Evolutionary conservation across 805 yeast genomes (phyloP).

Genomic region (Maudiozyma turicensis): DNA sequence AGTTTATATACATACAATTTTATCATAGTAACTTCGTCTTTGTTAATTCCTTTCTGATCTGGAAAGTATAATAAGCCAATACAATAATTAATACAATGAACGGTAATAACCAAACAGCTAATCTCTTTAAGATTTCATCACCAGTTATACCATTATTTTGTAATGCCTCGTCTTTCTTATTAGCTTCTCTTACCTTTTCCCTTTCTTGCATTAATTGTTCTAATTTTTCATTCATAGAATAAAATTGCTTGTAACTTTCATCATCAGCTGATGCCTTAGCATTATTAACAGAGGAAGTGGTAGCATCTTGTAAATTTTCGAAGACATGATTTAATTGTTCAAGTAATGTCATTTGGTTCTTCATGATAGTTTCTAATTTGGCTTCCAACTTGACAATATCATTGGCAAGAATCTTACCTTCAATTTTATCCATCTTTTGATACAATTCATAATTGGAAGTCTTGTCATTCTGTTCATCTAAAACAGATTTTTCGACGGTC

Average conservation of each 20-base stretch:
- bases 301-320: conserved; percentile 3
- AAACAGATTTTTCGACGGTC: conserved; percentile 21
- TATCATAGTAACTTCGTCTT: conserved; percentile 27
- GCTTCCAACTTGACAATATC: conserved; percentile 23
- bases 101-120: conserved; percentile 28
- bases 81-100: conserved; percentile 24
- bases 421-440: conserved; percentile 26
- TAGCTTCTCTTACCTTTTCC: conserved; percentile 20
- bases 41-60: conserved; percentile 29
- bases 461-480: conserved; percentile 18
- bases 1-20: background rate
- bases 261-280: background rate
- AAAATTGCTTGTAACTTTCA: conserved; percentile 22
- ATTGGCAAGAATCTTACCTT: conserved; percentile 30
- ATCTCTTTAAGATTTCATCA: conserved; percentile 26
- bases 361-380: conserved; percentile 17
- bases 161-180: conserved; percentile 2
- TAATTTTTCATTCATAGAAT: conserved; percentile 24
- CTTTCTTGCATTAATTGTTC: conserved; percentile 25
- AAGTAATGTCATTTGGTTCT: conserved; percentile 17
- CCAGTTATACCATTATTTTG: conserved; percentile 18
- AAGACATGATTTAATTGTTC: conserved; percentile 16
- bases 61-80: conserved; percentile 31
- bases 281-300: background rate
- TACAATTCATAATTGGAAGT: conserved; percentile 20